Evolutionary conservation across 1,139 yeast genomes (phyloP).

Genomic region (Geotrichum histeridarum): DNA sequence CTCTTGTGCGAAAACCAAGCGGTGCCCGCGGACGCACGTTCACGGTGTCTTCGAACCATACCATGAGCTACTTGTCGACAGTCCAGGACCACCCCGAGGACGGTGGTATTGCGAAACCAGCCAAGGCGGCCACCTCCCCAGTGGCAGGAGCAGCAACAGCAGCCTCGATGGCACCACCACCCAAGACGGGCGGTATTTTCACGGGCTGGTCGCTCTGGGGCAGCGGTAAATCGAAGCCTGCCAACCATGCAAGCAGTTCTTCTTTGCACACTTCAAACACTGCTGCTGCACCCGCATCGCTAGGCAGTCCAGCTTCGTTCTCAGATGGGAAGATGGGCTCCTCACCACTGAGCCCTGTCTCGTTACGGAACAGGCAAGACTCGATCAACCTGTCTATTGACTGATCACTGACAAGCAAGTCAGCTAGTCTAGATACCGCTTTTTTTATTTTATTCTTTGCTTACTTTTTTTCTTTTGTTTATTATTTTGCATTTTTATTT

Average conservation of each 20-base stretch:
- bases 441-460: neutral
- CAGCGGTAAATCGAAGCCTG: neutral
- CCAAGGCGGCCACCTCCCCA: no score
- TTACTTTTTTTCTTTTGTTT: neutral
- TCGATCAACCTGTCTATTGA: no score
- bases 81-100: neutral
- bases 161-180: no score
- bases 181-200: slow-evolving; percentile 4
- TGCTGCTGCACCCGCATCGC: no score
- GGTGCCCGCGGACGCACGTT: neutral
- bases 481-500: neutral
- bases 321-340: no score
- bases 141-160: no score
- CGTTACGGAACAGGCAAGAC: no score
- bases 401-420: neutral
- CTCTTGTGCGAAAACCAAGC: neutral
- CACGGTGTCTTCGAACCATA: slow-evolving; percentile 6
- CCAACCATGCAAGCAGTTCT: neutral
- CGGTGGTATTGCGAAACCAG: no score
- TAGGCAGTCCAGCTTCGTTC: no score
- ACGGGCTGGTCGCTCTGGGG: slow-evolving; percentile 20
- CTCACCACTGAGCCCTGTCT: no score
- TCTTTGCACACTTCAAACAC: neutral
- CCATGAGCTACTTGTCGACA: neutral
- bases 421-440: neutral